These are phyloP conservation scores for Apiospora rasikravindrae DNA, from an alignment of 2,329 filamentous ascomycete species.

Conservation along the genomic window DNA sequence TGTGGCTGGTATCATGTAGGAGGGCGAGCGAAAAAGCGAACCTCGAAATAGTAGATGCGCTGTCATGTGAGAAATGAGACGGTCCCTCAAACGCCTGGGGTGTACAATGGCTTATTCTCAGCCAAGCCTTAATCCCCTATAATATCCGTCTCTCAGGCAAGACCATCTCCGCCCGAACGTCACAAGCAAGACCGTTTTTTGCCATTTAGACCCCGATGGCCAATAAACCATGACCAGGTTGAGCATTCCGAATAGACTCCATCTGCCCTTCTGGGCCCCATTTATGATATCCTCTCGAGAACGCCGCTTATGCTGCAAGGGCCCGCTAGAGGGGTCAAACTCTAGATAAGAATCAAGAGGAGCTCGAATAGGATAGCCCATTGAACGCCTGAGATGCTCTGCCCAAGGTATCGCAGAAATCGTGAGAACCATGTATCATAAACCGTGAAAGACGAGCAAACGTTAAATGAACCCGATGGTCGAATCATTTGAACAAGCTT, in stretches of 20 bases:
- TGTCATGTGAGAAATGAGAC: not conserved
- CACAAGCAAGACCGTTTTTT: not conserved
- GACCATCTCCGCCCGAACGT: not conserved
- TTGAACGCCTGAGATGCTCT: conserved; percentile 1
- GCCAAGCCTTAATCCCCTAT: not conserved
- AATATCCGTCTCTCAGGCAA: not conserved
- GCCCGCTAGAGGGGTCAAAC: not conserved
- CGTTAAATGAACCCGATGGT: not conserved
- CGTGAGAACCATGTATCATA: not conserved
- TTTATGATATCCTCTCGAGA: not conserved
- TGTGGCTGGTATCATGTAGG: conserved; percentile 12
- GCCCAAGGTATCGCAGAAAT: conserved; percentile 2
- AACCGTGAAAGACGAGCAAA: not conserved
- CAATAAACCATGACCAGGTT: not conserved
- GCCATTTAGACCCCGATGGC: not conserved
- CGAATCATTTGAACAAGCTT: conserved; percentile 58
- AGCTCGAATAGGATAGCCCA: not conserved
- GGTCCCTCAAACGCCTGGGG: not conserved
- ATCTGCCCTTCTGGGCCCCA: not conserved
- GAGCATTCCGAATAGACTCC: not conserved
- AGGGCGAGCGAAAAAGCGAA: not conserved
- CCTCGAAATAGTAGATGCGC: not conserved
- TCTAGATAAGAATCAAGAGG: not conserved
- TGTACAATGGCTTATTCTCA: not conserved
- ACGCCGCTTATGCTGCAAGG: not conserved